Conservation (phyloP, 805 yeast species). For the Aciculoconidium aculeatum region DNA sequence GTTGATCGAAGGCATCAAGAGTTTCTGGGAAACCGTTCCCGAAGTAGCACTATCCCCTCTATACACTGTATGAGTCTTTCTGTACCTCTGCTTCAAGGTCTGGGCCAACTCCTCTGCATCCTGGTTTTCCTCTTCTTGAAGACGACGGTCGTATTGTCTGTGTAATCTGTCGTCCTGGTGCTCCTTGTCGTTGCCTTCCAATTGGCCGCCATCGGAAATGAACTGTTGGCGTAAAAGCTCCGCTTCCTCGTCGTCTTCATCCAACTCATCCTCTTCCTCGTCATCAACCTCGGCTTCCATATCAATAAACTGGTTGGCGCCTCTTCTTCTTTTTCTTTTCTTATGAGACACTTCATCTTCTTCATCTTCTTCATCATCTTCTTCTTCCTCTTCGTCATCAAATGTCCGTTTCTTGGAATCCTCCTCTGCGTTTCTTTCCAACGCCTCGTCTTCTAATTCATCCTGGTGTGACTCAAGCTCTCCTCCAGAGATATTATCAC, state of each 20-base stretch:
- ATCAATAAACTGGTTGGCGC: constrained; percentile 85
- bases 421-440: constrained; percentile 11
- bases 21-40: constrained; percentile 78
- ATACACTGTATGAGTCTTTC: constrained; percentile 77
- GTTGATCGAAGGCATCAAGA: constrained; percentile 89
- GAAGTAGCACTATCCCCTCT: constrained; percentile 71
- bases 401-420: constrained; percentile 3
- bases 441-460: constrained; percentile 10
- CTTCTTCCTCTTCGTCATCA: constrained; percentile 43
- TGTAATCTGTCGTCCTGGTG: constrained; percentile 70
- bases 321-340: constrained; percentile 41
- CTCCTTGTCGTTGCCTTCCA: constrained; percentile 23
- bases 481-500: constrained; percentile 1
- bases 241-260: constrained; percentile 86
- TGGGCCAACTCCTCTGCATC: constrained; percentile 94
- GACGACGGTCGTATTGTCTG: constrained; percentile 82
- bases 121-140: constrained; percentile 83
- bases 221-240: constrained; percentile 79
- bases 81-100: constrained; percentile 85
- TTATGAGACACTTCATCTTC: constrained; percentile 47
- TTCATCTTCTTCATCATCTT: constrained; percentile 46
- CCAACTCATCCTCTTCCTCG: constrained; percentile 90
- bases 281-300: constrained; percentile 99
- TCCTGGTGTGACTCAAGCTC: no score
- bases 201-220: constrained; percentile 44